Conservation (phyloP, 2,329 filamentous ascomycete species). For the Fusarium continuum region DNA sequence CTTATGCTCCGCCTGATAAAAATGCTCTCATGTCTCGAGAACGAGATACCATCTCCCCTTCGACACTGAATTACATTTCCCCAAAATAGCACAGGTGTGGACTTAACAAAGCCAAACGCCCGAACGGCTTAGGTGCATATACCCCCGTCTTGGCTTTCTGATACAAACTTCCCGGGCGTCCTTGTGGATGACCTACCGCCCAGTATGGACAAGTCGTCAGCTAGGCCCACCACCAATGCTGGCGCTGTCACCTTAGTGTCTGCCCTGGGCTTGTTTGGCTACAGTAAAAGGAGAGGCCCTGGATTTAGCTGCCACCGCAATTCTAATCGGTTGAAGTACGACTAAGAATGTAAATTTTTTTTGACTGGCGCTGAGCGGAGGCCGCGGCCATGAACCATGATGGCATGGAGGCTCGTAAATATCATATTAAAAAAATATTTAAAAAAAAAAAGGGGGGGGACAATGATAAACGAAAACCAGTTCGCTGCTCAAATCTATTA, state of each 20-base stretch:
- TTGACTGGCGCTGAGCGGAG: conserved; percentile 10
- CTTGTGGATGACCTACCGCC: conserved; percentile 3
- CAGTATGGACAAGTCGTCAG: conserved; percentile 33
- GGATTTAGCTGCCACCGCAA: conserved; percentile 42
- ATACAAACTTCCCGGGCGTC: conserved; percentile 13
- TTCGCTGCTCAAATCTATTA: background rate
- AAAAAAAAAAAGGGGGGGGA: too few species aligned
- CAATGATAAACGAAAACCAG: conserved; percentile 2
- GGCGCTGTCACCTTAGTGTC: conserved; percentile 23
- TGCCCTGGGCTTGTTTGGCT: conserved; percentile 13
- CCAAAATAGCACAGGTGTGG: conserved; percentile 24
- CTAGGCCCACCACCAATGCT: conserved; percentile 30
- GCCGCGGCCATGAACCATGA: conserved; percentile 4
- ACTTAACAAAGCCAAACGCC: conserved; percentile 29
- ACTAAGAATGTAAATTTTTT: conserved; percentile 17
- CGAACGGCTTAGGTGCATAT: conserved; percentile 37
- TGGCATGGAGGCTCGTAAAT: too few species aligned
- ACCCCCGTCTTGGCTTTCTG: conserved; percentile 10
- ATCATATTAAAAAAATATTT: too few species aligned
- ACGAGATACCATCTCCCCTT: conserved; percentile 6
- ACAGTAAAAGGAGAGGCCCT: conserved; percentile 16
- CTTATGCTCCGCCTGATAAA: background rate
- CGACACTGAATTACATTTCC: conserved; percentile 15
- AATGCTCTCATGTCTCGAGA: conserved; percentile 11
- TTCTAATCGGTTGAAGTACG: conserved; percentile 34